phyloP scores from a whole-genome alignment of 192 early-diverging fungal species.

The Chytriomyces sp. region DNA sequence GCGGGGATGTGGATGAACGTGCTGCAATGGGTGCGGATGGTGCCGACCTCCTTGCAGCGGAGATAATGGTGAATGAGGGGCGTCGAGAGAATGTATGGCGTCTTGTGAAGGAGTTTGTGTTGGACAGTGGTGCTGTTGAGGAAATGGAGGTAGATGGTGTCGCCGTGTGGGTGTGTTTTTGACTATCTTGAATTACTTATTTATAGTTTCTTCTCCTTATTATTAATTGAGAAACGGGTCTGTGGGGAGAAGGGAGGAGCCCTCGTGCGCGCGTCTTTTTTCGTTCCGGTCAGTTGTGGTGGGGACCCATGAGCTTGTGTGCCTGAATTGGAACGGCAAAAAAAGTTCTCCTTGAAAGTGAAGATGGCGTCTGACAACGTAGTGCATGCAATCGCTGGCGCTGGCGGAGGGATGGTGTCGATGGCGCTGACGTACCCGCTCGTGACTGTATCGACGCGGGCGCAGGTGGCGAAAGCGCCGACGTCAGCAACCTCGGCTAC shows the following conservation, averaged over 20 bases:
- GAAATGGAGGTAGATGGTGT: conserved; percentile 25
- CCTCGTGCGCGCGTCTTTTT: no score
- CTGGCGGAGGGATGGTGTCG: conserved; percentile 49
- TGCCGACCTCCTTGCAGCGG: no score
- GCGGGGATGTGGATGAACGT: conserved; percentile 8
- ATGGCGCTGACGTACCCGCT: conserved; percentile 94
- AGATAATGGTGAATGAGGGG: neutral
- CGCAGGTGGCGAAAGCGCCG: conserved; percentile 44
- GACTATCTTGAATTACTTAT: no score
- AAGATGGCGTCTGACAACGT: conserved; percentile 54
- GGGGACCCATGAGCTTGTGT: no score
- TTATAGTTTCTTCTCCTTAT: no score
- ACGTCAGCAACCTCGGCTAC: neutral
- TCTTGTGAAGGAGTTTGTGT: neutral
- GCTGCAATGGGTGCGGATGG: neutral
- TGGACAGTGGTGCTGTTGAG: conserved; percentile 8
- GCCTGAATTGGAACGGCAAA: no score
- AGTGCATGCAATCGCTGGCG: conserved; percentile 47
- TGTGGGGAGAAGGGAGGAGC: no score
- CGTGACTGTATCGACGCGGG: conserved; percentile 53
- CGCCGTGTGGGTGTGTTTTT: conserved; percentile 5
- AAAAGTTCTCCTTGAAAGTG: no score
- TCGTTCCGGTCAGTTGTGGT: no score
- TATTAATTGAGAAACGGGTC: no score
- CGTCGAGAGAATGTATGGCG: conserved; percentile 11